These are phyloP conservation scores for Aspergillus haitiensis DNA, from an alignment of 495 filamentous ascomycete genomes.

Conservation along the genomic window DNA sequence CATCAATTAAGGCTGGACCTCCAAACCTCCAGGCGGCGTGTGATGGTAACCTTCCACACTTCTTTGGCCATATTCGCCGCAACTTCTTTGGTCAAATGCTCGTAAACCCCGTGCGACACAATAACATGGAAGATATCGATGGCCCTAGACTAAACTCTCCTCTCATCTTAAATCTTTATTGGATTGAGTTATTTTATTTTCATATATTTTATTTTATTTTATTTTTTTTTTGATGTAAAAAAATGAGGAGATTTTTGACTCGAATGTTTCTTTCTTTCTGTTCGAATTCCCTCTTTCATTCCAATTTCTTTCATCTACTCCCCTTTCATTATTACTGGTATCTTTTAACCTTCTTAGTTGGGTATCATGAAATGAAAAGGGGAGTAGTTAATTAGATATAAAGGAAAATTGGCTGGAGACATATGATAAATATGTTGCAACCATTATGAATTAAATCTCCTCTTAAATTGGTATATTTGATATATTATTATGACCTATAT, in stretches of 20 bases:
- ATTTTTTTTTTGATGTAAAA: background rate
- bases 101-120: background rate
- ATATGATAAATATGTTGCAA: too few species aligned
- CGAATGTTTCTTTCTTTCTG: too few species aligned
- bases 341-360: too few species aligned
- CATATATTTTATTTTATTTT: background rate
- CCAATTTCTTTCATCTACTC: too few species aligned
- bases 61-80: background rate
- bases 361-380: too few species aligned
- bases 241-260: background rate
- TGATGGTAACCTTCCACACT: constrained; percentile 11
- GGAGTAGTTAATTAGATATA: too few species aligned
- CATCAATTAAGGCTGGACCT: constrained; percentile 27
- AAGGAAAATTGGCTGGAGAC: too few species aligned
- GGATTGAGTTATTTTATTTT: background rate
- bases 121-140: background rate
- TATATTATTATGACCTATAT: too few species aligned
- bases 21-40: constrained; percentile 13
- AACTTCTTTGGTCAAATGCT: constrained; percentile 6
- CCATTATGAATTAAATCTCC: too few species aligned
- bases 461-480: too few species aligned
- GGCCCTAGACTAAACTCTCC: constrained; percentile 6
- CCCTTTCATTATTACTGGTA: background rate
- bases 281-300: too few species aligned
- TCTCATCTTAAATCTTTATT: background rate